These are phyloP conservation scores for Phytophthora pisi DNA, from an alignment of 352 stramenopile genomes.

Conservation along the genomic window DNA sequence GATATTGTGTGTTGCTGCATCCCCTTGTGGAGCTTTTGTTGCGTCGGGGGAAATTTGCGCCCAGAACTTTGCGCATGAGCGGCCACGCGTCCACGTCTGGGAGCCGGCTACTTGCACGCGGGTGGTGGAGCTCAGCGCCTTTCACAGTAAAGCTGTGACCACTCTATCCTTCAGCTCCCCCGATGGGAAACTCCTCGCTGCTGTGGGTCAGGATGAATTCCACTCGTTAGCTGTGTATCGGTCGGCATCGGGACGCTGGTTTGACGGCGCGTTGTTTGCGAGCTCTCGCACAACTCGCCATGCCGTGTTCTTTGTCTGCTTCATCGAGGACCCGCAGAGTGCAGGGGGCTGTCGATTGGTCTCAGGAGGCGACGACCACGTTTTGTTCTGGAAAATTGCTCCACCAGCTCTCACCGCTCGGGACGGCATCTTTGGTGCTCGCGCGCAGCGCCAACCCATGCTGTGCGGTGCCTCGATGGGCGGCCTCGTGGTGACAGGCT, in stretches of 20 bases:
- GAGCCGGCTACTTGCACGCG: conserved; percentile 62
- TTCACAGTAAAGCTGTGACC: conserved; percentile 71
- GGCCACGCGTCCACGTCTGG: conserved; percentile 77
- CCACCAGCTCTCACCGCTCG: conserved; percentile 53
- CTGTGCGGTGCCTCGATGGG: conserved; percentile 71
- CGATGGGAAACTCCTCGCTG: conserved; percentile 53
- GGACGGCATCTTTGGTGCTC: conserved; percentile 67
- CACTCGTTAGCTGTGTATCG: conserved; percentile 77
- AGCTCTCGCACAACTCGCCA: conserved; percentile 54
- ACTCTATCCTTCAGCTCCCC: conserved; percentile 64
- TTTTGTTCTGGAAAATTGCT: conserved; percentile 75
- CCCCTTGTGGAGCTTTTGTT: conserved; percentile 59
- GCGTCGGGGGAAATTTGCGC: conserved; percentile 78
- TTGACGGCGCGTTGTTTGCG: conserved; percentile 63
- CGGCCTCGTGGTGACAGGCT: conserved; percentile 58
- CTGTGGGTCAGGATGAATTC: conserved; percentile 75
- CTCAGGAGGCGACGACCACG: conserved; percentile 68
- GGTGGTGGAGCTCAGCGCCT: conserved; percentile 58
- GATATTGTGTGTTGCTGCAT: conserved; percentile 59
- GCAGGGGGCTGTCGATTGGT: conserved; percentile 55
- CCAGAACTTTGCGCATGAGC: conserved; percentile 56
- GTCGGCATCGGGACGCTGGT: conserved; percentile 64
- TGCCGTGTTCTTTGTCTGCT: conserved; percentile 66
- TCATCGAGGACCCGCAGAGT: conserved; percentile 61
- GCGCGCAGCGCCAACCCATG: conserved; percentile 57